Conservation (phyloP, 2,329 filamentous ascomycete species). For the Zymoseptoria passerinii region DNA sequence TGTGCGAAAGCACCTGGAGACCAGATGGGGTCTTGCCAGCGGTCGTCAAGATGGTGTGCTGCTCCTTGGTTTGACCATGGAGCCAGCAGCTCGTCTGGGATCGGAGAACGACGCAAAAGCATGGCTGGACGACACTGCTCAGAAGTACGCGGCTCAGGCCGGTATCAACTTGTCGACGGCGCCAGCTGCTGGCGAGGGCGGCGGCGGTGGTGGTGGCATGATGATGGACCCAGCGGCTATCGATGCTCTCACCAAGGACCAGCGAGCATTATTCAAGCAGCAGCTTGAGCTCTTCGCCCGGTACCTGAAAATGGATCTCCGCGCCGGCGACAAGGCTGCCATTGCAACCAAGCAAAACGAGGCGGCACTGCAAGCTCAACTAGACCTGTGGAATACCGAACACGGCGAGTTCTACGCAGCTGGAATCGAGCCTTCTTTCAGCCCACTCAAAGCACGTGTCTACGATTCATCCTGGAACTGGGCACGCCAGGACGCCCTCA, state of each 20-base stretch:
- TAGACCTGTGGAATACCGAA: slow-evolving; percentile 91
- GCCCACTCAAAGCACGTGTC: slow-evolving; percentile 81
- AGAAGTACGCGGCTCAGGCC: slow-evolving; percentile 78
- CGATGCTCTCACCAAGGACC: slow-evolving; percentile 94
- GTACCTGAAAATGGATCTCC: slow-evolving; percentile 94
- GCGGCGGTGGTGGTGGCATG: slow-evolving; percentile 73
- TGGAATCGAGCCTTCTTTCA: slow-evolving; percentile 92
- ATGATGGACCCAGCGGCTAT: slow-evolving; percentile 99
- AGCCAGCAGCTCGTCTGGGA: slow-evolving; percentile 78
- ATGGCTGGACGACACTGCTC: slow-evolving; percentile 78
- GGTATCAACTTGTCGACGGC: slow-evolving; percentile 77
- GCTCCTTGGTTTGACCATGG: slow-evolving; percentile 82
- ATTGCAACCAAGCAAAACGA: slow-evolving; percentile 77
- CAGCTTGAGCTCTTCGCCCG: slow-evolving; percentile 90
- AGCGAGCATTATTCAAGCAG: slow-evolving; percentile 93
- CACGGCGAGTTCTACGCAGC: slow-evolving; percentile 94
- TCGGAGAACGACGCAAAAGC: slow-evolving; percentile 86
- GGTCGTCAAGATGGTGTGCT: slow-evolving; percentile 89
- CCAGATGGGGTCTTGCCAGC: slow-evolving; percentile 76
- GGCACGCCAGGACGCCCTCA: slow-evolving; percentile 93
- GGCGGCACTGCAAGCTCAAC: slow-evolving; percentile 78
- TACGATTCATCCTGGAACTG: slow-evolving; percentile 99
- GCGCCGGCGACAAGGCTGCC: slow-evolving; percentile 91
- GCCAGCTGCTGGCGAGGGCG: slow-evolving; percentile 60
- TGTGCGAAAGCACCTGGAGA: slow-evolving; percentile 90